phyloP scores from a whole-genome alignment of 257 asterid species.

The Ligustrum vulgare region DNA sequence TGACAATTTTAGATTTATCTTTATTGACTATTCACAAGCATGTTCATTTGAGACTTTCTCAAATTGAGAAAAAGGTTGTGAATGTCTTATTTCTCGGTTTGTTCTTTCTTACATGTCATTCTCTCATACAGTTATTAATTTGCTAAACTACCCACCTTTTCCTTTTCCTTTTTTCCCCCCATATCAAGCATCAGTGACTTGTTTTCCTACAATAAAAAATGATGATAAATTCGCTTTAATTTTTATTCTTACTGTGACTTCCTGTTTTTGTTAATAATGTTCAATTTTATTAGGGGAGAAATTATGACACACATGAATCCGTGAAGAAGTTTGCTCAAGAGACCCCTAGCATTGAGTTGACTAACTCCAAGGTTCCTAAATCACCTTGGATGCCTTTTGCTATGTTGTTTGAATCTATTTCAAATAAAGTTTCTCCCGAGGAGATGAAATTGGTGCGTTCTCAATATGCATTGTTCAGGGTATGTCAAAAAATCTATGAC shows the following conservation, averaged over 20 bases:
- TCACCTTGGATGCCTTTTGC: conserved; percentile 48
- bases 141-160: background rate
- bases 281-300: conserved; percentile 16
- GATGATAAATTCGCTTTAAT: background rate
- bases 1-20: background rate
- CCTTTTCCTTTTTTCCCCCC: background rate
- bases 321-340: conserved; percentile 15
- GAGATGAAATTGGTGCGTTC: conserved; percentile 30
- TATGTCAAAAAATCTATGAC: conserved; percentile 16
- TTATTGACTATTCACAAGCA: background rate
- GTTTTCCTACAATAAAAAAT: background rate
- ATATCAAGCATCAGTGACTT: background rate
- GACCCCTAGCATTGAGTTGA: conserved; percentile 23
- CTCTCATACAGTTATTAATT: background rate
- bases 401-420: conserved; percentile 34
- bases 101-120: background rate
- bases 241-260: background rate
- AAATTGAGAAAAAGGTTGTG: background rate
- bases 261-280: background rate
- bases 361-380: conserved; percentile 32
- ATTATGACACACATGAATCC: background rate
- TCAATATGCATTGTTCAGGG: conserved; percentile 39
- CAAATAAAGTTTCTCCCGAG: conserved; percentile 25
- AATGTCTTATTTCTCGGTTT: background rate
- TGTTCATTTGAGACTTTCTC: background rate